Conservation (phyloP, 768 basidiomycete species). For the Lactifluus piperatus region DNA sequence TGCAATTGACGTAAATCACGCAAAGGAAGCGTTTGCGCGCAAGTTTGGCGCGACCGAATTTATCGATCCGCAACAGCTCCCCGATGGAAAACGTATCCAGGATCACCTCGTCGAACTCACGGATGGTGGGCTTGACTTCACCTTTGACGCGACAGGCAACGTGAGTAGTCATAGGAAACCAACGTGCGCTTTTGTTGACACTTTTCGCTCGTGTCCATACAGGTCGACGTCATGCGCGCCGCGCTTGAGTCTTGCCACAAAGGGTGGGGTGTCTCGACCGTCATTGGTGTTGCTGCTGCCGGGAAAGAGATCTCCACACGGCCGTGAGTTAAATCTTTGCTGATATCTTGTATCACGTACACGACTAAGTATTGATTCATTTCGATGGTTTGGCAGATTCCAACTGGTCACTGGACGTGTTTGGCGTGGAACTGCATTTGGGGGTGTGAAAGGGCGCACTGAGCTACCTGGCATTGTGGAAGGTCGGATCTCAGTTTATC, state of each 20-base stretch:
- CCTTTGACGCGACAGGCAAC: slow-evolving; percentile 96
- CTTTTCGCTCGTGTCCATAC: not conserved
- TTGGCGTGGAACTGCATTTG: slow-evolving; percentile 95
- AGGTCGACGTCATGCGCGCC: slow-evolving; percentile 88
- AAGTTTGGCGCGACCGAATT: slow-evolving; percentile 96
- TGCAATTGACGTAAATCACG: slow-evolving; percentile 83
- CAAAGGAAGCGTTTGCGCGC: slow-evolving; percentile 79
- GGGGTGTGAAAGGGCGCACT: slow-evolving; percentile 95
- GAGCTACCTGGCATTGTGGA: slow-evolving; percentile 92
- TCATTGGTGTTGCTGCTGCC: slow-evolving; percentile 95
- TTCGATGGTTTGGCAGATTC: slow-evolving; percentile 24
- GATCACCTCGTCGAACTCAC: slow-evolving; percentile 87
- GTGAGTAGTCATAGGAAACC: slow-evolving; percentile 26
- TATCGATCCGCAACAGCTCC: slow-evolving; percentile 68
- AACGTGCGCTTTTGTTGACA: slow-evolving; percentile 10
- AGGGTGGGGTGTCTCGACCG: slow-evolving; percentile 94
- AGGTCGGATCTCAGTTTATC: slow-evolving; percentile 36
- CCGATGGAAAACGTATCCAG: slow-evolving; percentile 77
- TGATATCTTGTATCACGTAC: slow-evolving; percentile 29
- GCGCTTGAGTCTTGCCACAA: slow-evolving; percentile 99
- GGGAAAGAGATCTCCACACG: slow-evolving; percentile 61
- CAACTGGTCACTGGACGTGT: slow-evolving; percentile 79
- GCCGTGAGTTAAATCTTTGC: slow-evolving; percentile 23
- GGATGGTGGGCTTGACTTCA: slow-evolving; percentile 94
- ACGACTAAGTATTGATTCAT: not conserved